phyloP scores from a whole-genome alignment of 352 stramenopile species.

The Globisporangium parvum region DNA sequence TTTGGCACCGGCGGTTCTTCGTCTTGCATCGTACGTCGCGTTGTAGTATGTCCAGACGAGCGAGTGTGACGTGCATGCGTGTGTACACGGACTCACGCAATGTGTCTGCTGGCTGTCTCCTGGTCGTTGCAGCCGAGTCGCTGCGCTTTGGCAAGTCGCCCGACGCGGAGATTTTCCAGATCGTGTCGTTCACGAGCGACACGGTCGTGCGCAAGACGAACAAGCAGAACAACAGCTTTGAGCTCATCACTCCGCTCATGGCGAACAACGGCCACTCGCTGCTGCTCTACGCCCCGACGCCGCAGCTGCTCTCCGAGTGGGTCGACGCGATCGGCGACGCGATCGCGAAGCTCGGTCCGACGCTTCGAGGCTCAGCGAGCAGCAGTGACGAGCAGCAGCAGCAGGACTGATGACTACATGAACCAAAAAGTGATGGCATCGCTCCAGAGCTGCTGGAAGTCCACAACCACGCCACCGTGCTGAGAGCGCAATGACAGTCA shows the following conservation, averaged over 20 bases:
- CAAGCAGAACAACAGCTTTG: conserved; percentile 77
- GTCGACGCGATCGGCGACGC: conserved; percentile 47
- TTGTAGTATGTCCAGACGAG: not conserved
- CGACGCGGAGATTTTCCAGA: conserved; percentile 64
- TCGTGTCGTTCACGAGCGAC: conserved; percentile 56
- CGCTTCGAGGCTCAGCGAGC: conserved; percentile 3
- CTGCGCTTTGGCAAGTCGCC: conserved; percentile 67
- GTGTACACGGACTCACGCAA: not conserved
- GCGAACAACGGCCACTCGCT: conserved; percentile 57
- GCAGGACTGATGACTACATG: too few species aligned
- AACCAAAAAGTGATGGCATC: too few species aligned
- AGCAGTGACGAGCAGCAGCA: conserved; percentile 3
- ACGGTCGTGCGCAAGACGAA: conserved; percentile 61
- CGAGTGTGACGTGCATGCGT: not conserved
- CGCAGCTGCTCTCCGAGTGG: conserved; percentile 46
- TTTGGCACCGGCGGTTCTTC: conserved; percentile 73
- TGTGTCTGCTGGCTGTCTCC: not conserved
- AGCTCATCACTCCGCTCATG: conserved; percentile 70
- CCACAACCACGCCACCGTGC: too few species aligned
- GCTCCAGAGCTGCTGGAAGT: too few species aligned
- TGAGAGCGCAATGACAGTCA: too few species aligned
- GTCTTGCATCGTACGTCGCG: conserved; percentile 45
- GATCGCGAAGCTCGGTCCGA: conserved; percentile 25
- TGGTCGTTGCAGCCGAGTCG: conserved; percentile 32
- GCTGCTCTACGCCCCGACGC: conserved; percentile 52